These are phyloP conservation scores for Saccharomycopsis amapae DNA, from an alignment of 805 yeast species.

Conservation along the genomic window DNA sequence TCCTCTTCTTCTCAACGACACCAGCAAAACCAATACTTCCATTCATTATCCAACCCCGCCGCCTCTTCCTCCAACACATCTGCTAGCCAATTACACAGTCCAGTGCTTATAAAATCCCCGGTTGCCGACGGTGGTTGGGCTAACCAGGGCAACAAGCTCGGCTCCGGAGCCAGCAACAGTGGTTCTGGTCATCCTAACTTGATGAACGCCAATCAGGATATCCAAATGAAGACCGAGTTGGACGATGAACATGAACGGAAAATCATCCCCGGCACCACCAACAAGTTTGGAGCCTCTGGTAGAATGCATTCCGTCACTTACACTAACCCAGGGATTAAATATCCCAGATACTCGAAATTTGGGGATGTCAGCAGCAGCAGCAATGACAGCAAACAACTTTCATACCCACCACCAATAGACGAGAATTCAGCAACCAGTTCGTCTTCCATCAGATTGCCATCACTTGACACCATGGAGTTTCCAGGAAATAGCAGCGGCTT, in stretches of 20 bases:
- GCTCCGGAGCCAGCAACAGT: too few relatives aligned
- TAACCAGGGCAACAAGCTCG: too few relatives aligned
- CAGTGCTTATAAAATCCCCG: too few relatives aligned
- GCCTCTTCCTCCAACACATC: too few relatives aligned
- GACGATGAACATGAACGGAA: constrained; percentile 1
- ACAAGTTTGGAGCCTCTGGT: background rate
- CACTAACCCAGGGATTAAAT: constrained; percentile 14
- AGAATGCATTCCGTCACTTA: constrained; percentile 6
- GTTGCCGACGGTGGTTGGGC: too few relatives aligned
- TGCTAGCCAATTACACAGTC: too few relatives aligned
- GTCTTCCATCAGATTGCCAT: constrained; percentile 8
- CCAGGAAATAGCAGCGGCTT: background rate
- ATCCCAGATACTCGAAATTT: constrained; percentile 16
- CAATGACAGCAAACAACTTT: background rate
- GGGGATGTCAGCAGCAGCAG: background rate
- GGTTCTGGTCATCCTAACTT: too few relatives aligned
- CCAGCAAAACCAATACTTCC: too few relatives aligned
- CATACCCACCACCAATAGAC: background rate
- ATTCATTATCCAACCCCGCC: too few relatives aligned
- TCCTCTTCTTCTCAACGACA: too few relatives aligned
- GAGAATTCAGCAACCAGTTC: constrained; percentile 1
- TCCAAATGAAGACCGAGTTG: background rate
- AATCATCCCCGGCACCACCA: background rate
- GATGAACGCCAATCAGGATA: too few relatives aligned
- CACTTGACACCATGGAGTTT: constrained; percentile 8